Evolutionary conservation across 257 asterid species (phyloP), one percentile per base, ranked within the genome.

Genomic region (Ilex aquifolium): DNA sequence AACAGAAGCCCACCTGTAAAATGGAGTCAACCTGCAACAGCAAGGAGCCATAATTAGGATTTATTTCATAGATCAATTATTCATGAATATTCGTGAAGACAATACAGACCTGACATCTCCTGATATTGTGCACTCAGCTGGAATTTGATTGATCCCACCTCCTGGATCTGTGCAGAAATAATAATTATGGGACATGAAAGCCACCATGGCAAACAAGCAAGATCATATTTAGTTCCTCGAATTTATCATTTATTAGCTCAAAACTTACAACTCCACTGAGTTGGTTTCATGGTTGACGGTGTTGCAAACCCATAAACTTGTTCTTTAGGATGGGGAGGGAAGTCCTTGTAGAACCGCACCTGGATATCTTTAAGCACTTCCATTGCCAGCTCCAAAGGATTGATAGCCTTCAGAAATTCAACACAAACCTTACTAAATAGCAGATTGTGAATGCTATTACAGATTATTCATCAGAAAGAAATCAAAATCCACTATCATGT

Each of bases 221-320:
- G 59, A 12, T 2, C 4, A 49, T 69, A 7, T 63, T 57, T 32
- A 59, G 13, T 52, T 51, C 15, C 17, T 30, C 66, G 58, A 16
- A 55, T 53, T 63, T 63, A 30, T 55, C 3, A 17, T 57, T 61
- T n/a, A 63, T 52, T 55, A 39, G 57, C 51, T 52, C 44, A 68
- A 67, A 74, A 80, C 96, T 78, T 82, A 92, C 98, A 92, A 76
- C 75, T 74, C 95, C 95, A 87, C 72, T 89, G 97, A 62, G 99
- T 92, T 61, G 99, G 99, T 77, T 92, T 92, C 94, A 92, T 87
- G 74, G 99, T 92, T 3, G 99, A 92, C 56, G 99, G 99, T 59
- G 99, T 87, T 40, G 97, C 99, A 75, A 85, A 92, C 62, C 86
- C 94, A 69, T 92, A 89, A 55, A 82, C 80, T 69, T 82, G 14